Percentiles rank a stretch among this genome's conserved stretches.
phyloP scores from a whole-genome alignment of 2,329 filamentous ascomycete species.

The Colletotrichum salicis region DNA sequence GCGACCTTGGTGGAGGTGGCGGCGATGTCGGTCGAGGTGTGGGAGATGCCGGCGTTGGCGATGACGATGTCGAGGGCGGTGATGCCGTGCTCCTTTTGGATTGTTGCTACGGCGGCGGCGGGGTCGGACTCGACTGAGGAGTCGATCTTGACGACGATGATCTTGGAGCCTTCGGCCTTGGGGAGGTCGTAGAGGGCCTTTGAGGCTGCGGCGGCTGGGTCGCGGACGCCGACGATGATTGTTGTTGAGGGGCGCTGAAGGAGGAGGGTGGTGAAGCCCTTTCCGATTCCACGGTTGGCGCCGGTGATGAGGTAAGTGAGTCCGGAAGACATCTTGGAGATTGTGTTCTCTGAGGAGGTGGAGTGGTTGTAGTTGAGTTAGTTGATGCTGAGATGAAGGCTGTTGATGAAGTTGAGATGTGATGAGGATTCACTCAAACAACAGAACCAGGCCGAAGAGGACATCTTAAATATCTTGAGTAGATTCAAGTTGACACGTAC shows the following conservation, averaged over 20 bases:
- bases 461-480: not conserved
- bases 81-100: slow-evolving; percentile 47
- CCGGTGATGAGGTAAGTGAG: slow-evolving; percentile 49
- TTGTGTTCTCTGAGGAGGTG: too few species aligned
- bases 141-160: slow-evolving; percentile 57
- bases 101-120: slow-evolving; percentile 42
- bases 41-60: slow-evolving; percentile 59
- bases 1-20: slow-evolving; percentile 43
- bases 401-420: not conserved
- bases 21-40: slow-evolving; percentile 26
- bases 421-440: not conserved
- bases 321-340: slow-evolving; percentile 44
- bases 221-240: slow-evolving; percentile 52
- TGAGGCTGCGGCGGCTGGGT: slow-evolving; percentile 42
- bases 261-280: slow-evolving; percentile 17
- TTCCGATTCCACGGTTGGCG: slow-evolving; percentile 29
- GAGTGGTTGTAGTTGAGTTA: not conserved
- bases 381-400: not conserved
- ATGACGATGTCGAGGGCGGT: slow-evolving; percentile 60
- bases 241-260: slow-evolving; percentile 40
- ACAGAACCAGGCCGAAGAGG: not conserved
- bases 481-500: not conserved
- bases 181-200: slow-evolving; percentile 49
- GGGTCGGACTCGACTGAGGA: slow-evolving; percentile 46
- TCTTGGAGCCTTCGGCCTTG: slow-evolving; percentile 43